phyloP scores from a whole-genome alignment of 495 filamentous ascomycete species.

The Xylaria nigripes region DNA sequence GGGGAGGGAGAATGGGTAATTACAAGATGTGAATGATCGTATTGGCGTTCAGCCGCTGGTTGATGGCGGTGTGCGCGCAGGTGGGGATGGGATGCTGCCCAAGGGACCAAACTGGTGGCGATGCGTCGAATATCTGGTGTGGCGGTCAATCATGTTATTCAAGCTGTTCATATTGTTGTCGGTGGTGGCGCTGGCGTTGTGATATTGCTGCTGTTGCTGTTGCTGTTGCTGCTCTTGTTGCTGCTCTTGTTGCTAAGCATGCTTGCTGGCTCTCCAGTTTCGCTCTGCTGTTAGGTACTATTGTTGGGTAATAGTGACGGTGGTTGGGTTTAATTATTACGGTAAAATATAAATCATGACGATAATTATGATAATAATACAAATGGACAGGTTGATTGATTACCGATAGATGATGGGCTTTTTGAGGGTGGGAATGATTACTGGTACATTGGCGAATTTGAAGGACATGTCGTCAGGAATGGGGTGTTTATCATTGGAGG shows the following conservation, averaged over 20 bases:
- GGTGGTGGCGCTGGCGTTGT: background rate
- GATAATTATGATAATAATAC: background rate
- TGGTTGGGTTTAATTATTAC: too few species aligned
- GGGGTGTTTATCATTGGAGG: background rate
- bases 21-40: conserved; percentile 5
- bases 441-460: background rate
- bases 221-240: background rate
- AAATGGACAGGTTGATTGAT: background rate
- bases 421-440: background rate
- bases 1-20: background rate
- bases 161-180: background rate
- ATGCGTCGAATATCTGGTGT: conserved; percentile 1
- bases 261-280: too few species aligned
- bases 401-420: background rate
- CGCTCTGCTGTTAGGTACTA: too few species aligned
- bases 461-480: background rate
- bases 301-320: too few species aligned
- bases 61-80: conserved; percentile 25
- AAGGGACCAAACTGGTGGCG: conserved; percentile 5
- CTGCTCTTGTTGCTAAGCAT: too few species aligned
- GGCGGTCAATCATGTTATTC: conserved; percentile 1
- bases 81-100: conserved; percentile 21
- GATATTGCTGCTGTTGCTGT: background rate
- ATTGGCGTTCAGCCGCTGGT: conserved; percentile 13
- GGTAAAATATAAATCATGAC: background rate